These are phyloP conservation scores for Rhodofomes roseus DNA, from an alignment of 1,284 basidiomycete genomes.

Conservation along the genomic window DNA sequence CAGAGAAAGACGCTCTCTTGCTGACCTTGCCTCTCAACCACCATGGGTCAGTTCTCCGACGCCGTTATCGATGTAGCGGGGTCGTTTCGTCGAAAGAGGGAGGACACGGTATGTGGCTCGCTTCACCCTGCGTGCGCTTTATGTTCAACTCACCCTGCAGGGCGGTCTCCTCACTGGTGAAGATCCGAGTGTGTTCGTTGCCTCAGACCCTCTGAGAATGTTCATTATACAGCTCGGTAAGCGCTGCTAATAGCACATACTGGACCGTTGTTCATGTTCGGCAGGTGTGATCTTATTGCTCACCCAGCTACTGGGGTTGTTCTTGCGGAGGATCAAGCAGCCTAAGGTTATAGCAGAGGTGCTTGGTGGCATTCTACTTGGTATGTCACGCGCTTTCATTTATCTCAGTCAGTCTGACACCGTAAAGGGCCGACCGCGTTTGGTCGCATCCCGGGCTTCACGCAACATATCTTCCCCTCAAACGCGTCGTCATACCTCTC, in stretches of 20 bases:
- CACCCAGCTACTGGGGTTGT: slow-evolving; percentile 73
- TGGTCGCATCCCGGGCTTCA: slow-evolving; percentile 76
- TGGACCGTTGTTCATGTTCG: neutral
- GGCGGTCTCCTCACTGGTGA: slow-evolving; percentile 71
- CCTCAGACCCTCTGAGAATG: slow-evolving; percentile 73
- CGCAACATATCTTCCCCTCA: slow-evolving; percentile 76
- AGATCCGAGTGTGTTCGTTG: slow-evolving; percentile 66
- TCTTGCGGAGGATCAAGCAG: slow-evolving; percentile 72
- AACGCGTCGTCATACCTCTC: slow-evolving; percentile 75
- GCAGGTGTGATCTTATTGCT: slow-evolving; percentile 78
- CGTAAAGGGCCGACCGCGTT: slow-evolving; percentile 69
- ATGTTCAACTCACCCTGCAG: slow-evolving; percentile 29
- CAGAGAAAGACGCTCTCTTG: neutral
- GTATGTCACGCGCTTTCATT: slow-evolving; percentile 28
- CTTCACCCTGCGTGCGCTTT: neutral
- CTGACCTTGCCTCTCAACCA: slow-evolving; percentile 3
- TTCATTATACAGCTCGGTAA: slow-evolving; percentile 88
- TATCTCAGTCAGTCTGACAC: neutral
- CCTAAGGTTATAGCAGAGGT: slow-evolving; percentile 89
- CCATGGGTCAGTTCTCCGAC: slow-evolving; percentile 26
- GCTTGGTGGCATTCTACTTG: slow-evolving; percentile 86
- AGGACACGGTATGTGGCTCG: slow-evolving; percentile 22
- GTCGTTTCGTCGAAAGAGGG: slow-evolving; percentile 17
- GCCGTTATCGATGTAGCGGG: slow-evolving; percentile 21
- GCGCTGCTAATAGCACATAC: slow-evolving; percentile 21